A percentile compares a stretch with the other conserved stretches of the same genome.
Conservation (phyloP, 306 rosid species). For the Ochetophila trinervis region DNA sequence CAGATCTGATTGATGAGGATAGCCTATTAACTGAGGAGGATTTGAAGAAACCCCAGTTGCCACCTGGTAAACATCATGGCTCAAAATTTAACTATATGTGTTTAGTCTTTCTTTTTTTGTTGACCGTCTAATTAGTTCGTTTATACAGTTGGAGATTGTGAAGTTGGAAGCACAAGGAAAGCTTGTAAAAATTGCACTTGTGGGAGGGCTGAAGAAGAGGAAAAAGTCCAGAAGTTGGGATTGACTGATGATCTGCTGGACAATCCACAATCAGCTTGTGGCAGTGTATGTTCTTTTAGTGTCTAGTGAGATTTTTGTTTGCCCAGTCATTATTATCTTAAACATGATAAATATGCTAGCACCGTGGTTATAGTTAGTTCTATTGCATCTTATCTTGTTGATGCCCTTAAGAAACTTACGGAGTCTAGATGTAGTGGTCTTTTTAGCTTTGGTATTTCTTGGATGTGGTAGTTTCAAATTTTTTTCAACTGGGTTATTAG, state of each 20-base stretch:
- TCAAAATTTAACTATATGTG: background rate
- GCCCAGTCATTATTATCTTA: background rate
- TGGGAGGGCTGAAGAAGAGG: constrained; percentile 92
- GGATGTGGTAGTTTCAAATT: too few relatives aligned
- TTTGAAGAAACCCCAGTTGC: constrained; percentile 66
- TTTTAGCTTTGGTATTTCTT: background rate
- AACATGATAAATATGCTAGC: background rate
- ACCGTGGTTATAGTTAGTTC: background rate
- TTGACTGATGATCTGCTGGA: constrained; percentile 62
- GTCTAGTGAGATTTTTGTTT: background rate
- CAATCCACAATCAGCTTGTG: constrained; percentile 92
- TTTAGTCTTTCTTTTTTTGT: background rate
- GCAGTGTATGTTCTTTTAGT: constrained; percentile 53
- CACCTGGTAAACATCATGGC: constrained; percentile 39
- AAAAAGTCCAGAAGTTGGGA: constrained; percentile 71
- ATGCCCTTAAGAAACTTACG: background rate
- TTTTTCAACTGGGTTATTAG: too few relatives aligned
- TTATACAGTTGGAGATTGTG: constrained; percentile 70
- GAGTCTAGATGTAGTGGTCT: background rate
- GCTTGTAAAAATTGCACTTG: constrained; percentile 93
- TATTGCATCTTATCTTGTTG: background rate
- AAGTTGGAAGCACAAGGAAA: constrained; percentile 78
- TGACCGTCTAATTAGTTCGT: background rate
- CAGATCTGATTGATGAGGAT: constrained; percentile 90
- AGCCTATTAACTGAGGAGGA: constrained; percentile 87